Evolutionary conservation across 148 eudicot species (phyloP).

Genomic region (Pouteria glomerata): DNA sequence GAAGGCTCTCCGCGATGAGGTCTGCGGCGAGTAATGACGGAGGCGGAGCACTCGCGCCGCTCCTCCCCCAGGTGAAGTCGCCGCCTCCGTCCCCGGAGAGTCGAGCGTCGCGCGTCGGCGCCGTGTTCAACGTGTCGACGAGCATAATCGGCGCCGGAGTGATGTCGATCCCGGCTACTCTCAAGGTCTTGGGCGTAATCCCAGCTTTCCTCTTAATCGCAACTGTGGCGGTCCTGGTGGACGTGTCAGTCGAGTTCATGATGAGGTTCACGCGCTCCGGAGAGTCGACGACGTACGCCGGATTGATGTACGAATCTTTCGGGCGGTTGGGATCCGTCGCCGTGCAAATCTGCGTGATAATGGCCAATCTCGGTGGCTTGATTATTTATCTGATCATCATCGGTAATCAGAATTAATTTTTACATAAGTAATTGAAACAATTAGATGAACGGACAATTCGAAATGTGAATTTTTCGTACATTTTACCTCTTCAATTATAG

Average conservation of each 20-base stretch:
- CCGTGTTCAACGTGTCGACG: slow-evolving; percentile 88
- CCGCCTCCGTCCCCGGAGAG: not conserved
- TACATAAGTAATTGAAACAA: too few species aligned
- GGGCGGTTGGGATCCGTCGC: slow-evolving; percentile 62
- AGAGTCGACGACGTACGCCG: slow-evolving; percentile 65
- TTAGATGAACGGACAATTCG: too few species aligned
- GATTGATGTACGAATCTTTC: slow-evolving; percentile 83
- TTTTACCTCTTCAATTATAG: too few species aligned
- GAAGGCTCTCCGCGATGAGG: slow-evolving; percentile 13
- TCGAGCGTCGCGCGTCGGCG: slow-evolving; percentile 49
- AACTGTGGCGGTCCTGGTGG: slow-evolving; percentile 60
- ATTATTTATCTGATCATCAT: slow-evolving; percentile 74
- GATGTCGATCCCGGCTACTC: slow-evolving; percentile 92
- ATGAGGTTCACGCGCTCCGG: slow-evolving; percentile 62
- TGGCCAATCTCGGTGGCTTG: slow-evolving; percentile 74
- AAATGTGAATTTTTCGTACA: too few species aligned
- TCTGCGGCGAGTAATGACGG: not conserved
- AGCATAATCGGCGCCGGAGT: slow-evolving; percentile 90
- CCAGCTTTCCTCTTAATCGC: slow-evolving; percentile 63
- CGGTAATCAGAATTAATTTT: too few species aligned
- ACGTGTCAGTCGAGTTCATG: slow-evolving; percentile 74
- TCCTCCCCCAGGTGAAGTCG: slow-evolving; percentile 24
- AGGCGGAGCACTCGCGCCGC: slow-evolving; percentile 29
- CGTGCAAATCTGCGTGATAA: slow-evolving; percentile 65
- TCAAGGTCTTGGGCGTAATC: slow-evolving; percentile 73